Percentiles rank a stretch among this genome's conserved stretches.
These are phyloP conservation scores for Persicaria maculosa DNA, from an alignment of 148 eudicot species.

Conservation along the genomic window DNA sequence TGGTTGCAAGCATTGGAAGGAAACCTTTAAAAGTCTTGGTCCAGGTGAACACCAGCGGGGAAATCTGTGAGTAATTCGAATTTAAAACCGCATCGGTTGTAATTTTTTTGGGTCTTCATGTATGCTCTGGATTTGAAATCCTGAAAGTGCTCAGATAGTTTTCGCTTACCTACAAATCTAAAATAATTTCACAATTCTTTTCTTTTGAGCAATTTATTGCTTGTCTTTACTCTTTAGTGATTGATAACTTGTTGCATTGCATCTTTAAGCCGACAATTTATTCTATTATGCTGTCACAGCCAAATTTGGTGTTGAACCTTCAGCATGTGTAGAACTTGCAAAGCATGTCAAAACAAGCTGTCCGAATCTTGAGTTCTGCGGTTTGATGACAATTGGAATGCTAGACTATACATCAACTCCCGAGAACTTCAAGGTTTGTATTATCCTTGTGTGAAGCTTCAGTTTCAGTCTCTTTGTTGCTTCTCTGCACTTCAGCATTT, in stretches of 20 bases:
- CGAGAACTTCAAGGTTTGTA: conserved; percentile 75
- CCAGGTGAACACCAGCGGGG: conserved; percentile 98
- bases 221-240: not conserved
- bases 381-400: conserved; percentile 98
- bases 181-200: not conserved
- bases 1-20: conserved; percentile 64
- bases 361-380: conserved; percentile 86
- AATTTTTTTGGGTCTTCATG: not conserved
- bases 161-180: not conserved
- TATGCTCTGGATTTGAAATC: not conserved
- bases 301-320: conserved; percentile 88
- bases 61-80: conserved; percentile 56
- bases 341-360: conserved; percentile 67
- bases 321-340: conserved; percentile 75
- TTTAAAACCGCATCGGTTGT: not conserved
- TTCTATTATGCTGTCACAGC: conserved; percentile 41
- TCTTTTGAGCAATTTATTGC: not conserved
- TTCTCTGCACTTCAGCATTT: conserved; percentile 10
- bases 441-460: not conserved
- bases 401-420: conserved; percentile 96
- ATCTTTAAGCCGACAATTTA: not conserved
- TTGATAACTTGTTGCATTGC: conserved; percentile 8
- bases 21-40: conserved; percentile 76
- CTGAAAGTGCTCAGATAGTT: not conserved
- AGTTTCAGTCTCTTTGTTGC: not conserved